These are phyloP conservation scores for Rhododendron mucronatum DNA, from an alignment of 148 eudicot species.

Conservation along the genomic window DNA sequence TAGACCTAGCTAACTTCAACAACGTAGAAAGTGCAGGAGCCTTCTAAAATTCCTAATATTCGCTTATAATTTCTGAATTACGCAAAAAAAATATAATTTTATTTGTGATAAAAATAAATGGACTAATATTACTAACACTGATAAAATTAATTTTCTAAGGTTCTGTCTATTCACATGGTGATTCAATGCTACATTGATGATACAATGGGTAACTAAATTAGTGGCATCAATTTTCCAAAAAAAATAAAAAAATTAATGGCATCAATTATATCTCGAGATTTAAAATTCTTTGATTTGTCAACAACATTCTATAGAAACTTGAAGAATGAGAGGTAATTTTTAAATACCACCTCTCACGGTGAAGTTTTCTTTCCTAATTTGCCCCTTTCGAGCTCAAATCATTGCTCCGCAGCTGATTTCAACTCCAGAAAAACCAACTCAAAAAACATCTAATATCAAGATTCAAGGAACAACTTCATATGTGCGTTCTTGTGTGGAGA, in stretches of 20 bases:
- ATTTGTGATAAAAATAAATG: not conserved
- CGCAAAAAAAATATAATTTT: not conserved
- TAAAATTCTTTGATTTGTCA: not conserved
- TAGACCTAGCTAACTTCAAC: not conserved
- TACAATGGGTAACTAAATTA: not conserved
- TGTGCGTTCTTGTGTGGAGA: not conserved
- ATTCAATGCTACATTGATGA: too few species aligned
- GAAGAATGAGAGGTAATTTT: not conserved
- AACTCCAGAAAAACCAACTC: not conserved
- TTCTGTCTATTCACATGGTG: too few species aligned
- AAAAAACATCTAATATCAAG: not conserved
- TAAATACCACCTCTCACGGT: not conserved
- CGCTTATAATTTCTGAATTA: too few species aligned
- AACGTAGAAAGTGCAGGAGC: not conserved
- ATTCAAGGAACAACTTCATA: not conserved
- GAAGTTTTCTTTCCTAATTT: not conserved
- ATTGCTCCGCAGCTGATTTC: not conserved
- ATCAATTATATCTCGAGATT: not conserved
- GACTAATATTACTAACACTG: too few species aligned
- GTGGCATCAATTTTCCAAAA: not conserved
- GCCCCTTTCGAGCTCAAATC: not conserved
- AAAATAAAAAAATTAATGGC: too few species aligned
- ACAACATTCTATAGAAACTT: not conserved
- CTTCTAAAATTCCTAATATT: too few species aligned
- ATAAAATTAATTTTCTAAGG: too few species aligned